Base-by-base conservation (phyloP, 371 early-diverging fungal genomes). In the Mortierella sp. region DNA sequence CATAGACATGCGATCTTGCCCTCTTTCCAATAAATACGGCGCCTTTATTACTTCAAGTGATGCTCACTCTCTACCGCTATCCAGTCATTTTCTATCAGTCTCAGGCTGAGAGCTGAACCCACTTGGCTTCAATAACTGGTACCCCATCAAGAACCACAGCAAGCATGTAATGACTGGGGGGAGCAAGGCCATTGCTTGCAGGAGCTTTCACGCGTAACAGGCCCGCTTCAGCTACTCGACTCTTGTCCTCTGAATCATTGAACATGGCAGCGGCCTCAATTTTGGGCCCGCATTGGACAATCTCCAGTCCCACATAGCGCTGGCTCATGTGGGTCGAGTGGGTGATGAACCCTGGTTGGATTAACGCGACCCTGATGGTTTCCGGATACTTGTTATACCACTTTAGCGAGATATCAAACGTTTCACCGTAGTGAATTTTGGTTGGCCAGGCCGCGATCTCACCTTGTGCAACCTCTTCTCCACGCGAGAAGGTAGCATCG, bases 311-410 rank as follows among this genome's bases (percentile, higher is more conserved):
- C 4, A 83, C 66, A 54, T 63, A 67, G 1, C 83, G 69, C 46
- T 82, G 81, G 31, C 78, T 77, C 80, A 85, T 80, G 44, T 83
- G 81, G 10, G 67, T 76, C 8, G 83, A 80, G 54, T 85, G 85
- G 3, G 85, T 85, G 27, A 73, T 67, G 43, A 84, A 80, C 4
- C 83, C 83, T 21, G 67, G 63, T 54, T 80, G 72, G 1, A 82
- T 62, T 24, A 82, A 24, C 16, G 69, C 63, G 12, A 71, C 80
- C 0, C 44, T 50, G 37, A 81, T 41, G 6, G 62, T 27, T 16
- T 55, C 60, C 2, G 73, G 68, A 49, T 64, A 62, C 10, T 14
- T 22, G 43, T 50, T 67, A 28, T 61, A 68, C 68, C 65, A 68
- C 40, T 51, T 24, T 45, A 76, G 2, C 0, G 58, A 37, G 1